Base-by-base conservation (phyloP, 345 rosid species). In the Litchi chinensis region DNA sequence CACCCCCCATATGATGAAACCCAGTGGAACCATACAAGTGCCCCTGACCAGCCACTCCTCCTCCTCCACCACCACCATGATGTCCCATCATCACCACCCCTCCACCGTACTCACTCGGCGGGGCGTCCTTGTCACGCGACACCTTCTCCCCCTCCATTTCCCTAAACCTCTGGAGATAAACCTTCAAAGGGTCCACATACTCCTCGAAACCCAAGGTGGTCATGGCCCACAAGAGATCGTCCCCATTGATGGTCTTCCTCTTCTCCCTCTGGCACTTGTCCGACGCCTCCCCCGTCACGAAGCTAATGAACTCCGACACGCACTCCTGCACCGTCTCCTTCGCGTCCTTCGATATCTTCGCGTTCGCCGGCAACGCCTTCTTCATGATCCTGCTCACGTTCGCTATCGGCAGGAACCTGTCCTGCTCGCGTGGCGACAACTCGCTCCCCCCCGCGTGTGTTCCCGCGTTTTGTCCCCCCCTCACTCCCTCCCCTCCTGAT, bases 361-460 rank as follows among this genome's bases (percentile, higher is more conserved):
- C 95, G 85, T 91, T 91, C 0, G 93, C 93, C 6, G 93, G 95
- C 24, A 91, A 74, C 1, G 90, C 95, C 65, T 90, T 91, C 82
- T 91, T 91, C 95, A 91, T 91, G 83, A 90, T 91, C 77, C 95
- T 79, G 85, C 95, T 90, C 59, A 91, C 93, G 87, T 91, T 91
- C 44, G 93, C 93, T 65, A 91, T 91, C 19, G 93, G 95, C 65
- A 91, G 43, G 82, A 91, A 87, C 88, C 95, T 81, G 82, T 90
- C 93, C 74, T 91, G 95, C 71, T 91, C 95, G 62, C 86, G 77
- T 0, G 87, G 91, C 26, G 89, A 88, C 74, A 80, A 59, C 65
- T 86, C 77, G 2, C 82, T 82, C 48, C 80, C 83, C 11, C 80
- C 83, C 37, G 3, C 37, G 1, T 32, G 37, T 46, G 52, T 7